These are phyloP conservation scores for Cryptosporidium viatorum DNA, from an alignment of 169 alveolate species.

Conservation along the genomic window DNA sequence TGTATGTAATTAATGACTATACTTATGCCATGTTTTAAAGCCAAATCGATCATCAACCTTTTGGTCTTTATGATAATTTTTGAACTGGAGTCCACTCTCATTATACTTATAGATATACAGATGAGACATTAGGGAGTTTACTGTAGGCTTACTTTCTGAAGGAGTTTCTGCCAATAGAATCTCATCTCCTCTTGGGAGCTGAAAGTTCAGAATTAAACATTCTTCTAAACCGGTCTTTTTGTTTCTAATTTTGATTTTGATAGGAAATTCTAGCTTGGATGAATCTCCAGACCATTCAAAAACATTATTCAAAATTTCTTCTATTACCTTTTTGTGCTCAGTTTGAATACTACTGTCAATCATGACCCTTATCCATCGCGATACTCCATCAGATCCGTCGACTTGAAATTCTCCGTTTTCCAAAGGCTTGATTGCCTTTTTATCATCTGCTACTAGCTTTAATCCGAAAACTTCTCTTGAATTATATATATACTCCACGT, in stretches of 20 bases:
- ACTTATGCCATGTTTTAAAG: slow-evolving; percentile 66
- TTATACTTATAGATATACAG: slow-evolving; percentile 42
- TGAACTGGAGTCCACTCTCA: not conserved
- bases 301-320: slow-evolving; percentile 11
- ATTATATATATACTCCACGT: not conserved
- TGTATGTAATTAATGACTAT: not conserved
- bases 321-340: slow-evolving; percentile 19
- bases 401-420: not conserved
- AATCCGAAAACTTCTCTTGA: slow-evolving; percentile 60
- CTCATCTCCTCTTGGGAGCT: slow-evolving; percentile 67
- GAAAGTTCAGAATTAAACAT: slow-evolving; percentile 12
- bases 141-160: slow-evolving; percentile 50
- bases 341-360: slow-evolving; percentile 48
- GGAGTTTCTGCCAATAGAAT: slow-evolving; percentile 34
- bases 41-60: slow-evolving; percentile 41
- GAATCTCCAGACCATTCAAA: not conserved
- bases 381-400: slow-evolving; percentile 14
- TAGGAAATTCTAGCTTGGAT: not conserved
- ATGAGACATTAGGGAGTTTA: slow-evolving; percentile 41
- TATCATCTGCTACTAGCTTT: not conserved
- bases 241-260: slow-evolving; percentile 17
- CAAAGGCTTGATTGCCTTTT: not conserved
- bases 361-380: slow-evolving; percentile 50
- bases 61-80: slow-evolving; percentile 26
- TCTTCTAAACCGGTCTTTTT: slow-evolving; percentile 13